phyloP scores from a whole-genome alignment of 805 yeast genomes.

The Pichia scutulata region DNA sequence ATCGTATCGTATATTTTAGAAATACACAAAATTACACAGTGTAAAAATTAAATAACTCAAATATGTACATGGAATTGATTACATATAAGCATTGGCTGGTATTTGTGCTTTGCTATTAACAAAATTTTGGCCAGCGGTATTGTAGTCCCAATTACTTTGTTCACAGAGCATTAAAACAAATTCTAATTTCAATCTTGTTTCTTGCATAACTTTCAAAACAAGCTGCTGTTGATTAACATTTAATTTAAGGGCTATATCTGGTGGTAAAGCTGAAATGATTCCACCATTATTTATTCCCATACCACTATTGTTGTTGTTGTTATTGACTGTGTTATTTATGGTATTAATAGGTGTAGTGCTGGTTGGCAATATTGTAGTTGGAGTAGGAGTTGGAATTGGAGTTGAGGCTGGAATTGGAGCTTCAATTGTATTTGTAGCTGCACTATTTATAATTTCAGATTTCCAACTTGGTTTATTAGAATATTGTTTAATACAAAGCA shows the following conservation, averaged over 20 bases:
- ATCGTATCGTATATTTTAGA: background rate
- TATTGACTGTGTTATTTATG: background rate
- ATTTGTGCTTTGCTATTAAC: constrained; percentile 47
- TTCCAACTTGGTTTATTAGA: constrained; percentile 54
- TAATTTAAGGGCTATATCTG: constrained; percentile 45
- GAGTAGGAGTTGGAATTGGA: constrained; percentile 8
- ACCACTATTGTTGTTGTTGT: background rate
- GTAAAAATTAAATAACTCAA: background rate
- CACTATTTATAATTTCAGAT: too few relatives aligned
- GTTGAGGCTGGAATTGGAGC: constrained; percentile 7
- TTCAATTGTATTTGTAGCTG: constrained; percentile 9
- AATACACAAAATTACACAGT: background rate
- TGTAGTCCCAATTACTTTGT: constrained; percentile 80
- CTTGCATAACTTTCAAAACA: constrained; percentile 54
- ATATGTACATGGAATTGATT: background rate
- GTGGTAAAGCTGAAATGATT: constrained; percentile 31
- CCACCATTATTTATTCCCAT: constrained; percentile 13
- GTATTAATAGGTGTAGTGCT: background rate
- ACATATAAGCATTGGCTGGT: constrained; percentile 48
- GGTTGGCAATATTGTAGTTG: background rate
- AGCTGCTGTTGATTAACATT: constrained; percentile 53
- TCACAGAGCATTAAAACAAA: constrained; percentile 78
- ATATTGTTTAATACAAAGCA: constrained; percentile 58
- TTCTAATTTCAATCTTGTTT: constrained; percentile 71
- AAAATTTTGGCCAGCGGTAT: constrained; percentile 62